A percentile compares a stretch with the other conserved stretches of the same genome.
Conservation (phyloP, 352 stramenopile species). For the Phytophthora macrochlamydospora region DNA sequence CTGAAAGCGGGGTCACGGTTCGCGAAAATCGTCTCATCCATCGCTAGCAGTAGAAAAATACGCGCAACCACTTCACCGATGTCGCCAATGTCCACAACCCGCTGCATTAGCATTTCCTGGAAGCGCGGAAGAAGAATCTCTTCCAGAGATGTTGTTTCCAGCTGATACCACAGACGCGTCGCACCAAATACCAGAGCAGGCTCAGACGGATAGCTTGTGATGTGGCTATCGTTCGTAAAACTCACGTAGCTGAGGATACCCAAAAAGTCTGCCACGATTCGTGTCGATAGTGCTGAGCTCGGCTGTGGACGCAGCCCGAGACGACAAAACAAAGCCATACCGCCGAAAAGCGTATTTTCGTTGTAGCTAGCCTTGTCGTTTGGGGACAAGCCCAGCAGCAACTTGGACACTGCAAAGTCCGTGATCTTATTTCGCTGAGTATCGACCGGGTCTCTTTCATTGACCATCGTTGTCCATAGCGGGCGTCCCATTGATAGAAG, state of each 20-base stretch:
- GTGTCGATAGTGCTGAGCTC: conserved; percentile 18
- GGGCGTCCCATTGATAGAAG: conserved; percentile 13
- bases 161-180: conserved; percentile 26
- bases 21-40: background rate
- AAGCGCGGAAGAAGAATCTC: conserved; percentile 9
- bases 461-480: conserved; percentile 4
- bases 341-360: conserved; percentile 17
- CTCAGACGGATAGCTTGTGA: conserved; percentile 32
- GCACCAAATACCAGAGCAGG: conserved; percentile 37
- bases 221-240: conserved; percentile 15
- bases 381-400: conserved; percentile 7
- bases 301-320: conserved; percentile 25
- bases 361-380: conserved; percentile 1
- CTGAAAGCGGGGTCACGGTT: no score
- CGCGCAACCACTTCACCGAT: conserved; percentile 6
- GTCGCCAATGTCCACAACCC: conserved; percentile 1
- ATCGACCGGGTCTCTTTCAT: background rate
- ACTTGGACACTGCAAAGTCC: conserved; percentile 8
- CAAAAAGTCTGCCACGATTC: conserved; percentile 34
- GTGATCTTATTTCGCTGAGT: background rate
- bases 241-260: conserved; percentile 17
- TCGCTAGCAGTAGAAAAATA: conserved; percentile 17
- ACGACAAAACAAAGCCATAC: conserved; percentile 31
- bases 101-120: conserved; percentile 6
- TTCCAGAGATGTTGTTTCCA: background rate